A percentile compares a stretch with the other conserved stretches of the same genome.
Evolutionary conservation across 257 asterid species (phyloP).

Genomic region (Lavandula angustifolia): DNA sequence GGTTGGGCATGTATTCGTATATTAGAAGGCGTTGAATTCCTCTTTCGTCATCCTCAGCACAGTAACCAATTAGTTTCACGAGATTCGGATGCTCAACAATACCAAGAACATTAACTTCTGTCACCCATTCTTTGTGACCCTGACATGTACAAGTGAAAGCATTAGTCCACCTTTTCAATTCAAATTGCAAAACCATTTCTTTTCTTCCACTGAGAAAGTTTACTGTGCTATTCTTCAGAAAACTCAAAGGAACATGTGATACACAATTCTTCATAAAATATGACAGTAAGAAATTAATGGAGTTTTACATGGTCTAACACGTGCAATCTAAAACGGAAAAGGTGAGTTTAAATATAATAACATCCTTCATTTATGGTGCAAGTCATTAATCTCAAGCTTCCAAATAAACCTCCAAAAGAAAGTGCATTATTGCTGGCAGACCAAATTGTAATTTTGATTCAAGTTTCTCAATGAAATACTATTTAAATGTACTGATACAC

Average conservation of each 20-base stretch:
- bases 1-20: constrained; percentile 87
- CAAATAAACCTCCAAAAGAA: neutral
- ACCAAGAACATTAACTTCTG: constrained; percentile 95
- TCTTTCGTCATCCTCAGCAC: constrained; percentile 98
- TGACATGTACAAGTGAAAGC: constrained; percentile 30
- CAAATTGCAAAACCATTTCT: neutral
- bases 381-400: neutral
- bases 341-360: neutral
- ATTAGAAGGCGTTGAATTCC: constrained; percentile 94
- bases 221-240: neutral
- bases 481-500: neutral
- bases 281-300: neutral
- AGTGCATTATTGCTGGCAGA: neutral
- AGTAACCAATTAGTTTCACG: constrained; percentile 86
- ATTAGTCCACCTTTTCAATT: neutral
- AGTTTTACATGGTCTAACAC: neutral
- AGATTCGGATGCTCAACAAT: constrained; percentile 90
- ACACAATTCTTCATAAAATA: neutral
- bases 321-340: neutral
- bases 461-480: neutral
- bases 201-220: neutral
- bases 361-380: neutral
- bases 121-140: constrained; percentile 99
- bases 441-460: neutral
- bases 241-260: neutral